These are phyloP conservation scores for Pythium volutum DNA, from an alignment of 352 stramenopile genomes.

Conservation along the genomic window DNA sequence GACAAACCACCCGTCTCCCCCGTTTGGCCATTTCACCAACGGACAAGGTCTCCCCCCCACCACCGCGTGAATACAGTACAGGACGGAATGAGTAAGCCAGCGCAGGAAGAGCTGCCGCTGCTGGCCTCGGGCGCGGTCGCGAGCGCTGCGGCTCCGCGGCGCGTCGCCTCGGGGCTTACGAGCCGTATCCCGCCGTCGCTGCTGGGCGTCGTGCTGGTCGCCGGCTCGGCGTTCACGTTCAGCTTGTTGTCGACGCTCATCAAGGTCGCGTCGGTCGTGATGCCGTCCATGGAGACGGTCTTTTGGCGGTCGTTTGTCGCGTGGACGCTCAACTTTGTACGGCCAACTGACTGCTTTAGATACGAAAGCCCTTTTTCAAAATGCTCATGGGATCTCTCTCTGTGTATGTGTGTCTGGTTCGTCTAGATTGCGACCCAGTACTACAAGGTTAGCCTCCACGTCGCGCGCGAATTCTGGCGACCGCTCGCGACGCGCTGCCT, in stretches of 20 bases:
- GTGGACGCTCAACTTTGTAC: slow-evolving; percentile 47
- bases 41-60: no score
- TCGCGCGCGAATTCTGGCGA: slow-evolving; percentile 35
- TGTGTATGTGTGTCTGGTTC: not conserved
- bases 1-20: no score
- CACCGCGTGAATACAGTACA: no score
- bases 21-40: no score
- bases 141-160: not conserved
- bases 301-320: slow-evolving; percentile 65
- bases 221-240: slow-evolving; percentile 50
- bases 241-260: slow-evolving; percentile 60
- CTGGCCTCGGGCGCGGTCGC: not conserved
- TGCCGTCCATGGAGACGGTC: slow-evolving; percentile 58
- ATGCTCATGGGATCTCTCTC: not conserved
- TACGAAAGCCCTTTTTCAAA: no score
- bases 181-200: slow-evolving; percentile 16
- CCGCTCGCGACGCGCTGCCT: slow-evolving; percentile 40
- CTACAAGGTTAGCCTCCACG: slow-evolving; percentile 27
- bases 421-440: slow-evolving; percentile 26
- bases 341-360: no score
- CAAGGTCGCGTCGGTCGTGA: slow-evolving; percentile 45
- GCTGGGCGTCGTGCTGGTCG: slow-evolving; percentile 38
- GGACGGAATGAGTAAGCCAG: slow-evolving; percentile 9
- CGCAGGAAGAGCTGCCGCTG: slow-evolving; percentile 8
- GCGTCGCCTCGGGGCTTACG: not conserved